phyloP scores from a whole-genome alignment of 164 flowering plant species.

The Paratinospora sagittata region DNA sequence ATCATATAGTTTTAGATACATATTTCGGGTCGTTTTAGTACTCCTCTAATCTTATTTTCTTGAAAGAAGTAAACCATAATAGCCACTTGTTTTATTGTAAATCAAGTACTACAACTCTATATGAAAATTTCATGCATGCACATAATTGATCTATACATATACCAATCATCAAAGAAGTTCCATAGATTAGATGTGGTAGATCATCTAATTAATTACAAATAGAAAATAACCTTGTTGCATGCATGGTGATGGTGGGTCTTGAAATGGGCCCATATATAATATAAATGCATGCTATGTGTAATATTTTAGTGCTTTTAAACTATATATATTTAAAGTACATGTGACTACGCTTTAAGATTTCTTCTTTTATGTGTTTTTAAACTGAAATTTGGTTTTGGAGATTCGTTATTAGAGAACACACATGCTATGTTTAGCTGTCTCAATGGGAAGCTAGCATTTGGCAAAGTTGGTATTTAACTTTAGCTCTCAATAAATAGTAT shows the following conservation, averaged over 20 bases:
- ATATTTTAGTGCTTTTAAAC: background rate
- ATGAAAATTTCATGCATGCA: no score
- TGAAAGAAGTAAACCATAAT: background rate
- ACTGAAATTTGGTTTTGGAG: slow-evolving; percentile 19
- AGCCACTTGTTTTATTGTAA: background rate
- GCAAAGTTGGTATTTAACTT: slow-evolving; percentile 17
- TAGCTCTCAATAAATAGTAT: slow-evolving; percentile 3
- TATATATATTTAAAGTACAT: background rate
- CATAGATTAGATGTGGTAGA: no score
- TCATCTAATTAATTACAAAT: no score
- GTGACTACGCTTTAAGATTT: slow-evolving; percentile 10
- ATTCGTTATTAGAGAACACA: slow-evolving; percentile 14
- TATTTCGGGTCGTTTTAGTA: no score
- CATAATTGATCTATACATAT: no score
- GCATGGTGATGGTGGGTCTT: no score
- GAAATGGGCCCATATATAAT: background rate
- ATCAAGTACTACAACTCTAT: no score
- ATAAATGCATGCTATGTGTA: background rate
- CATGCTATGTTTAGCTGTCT: background rate
- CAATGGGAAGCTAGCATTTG: background rate
- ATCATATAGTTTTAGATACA: no score
- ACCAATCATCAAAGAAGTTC: no score
- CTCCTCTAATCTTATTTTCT: background rate
- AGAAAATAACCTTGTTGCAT: no score
- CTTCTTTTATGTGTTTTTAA: background rate